Evolutionary conservation across 345 rosid genomes (phyloP).

Genomic region (Passiflora organensis): DNA sequence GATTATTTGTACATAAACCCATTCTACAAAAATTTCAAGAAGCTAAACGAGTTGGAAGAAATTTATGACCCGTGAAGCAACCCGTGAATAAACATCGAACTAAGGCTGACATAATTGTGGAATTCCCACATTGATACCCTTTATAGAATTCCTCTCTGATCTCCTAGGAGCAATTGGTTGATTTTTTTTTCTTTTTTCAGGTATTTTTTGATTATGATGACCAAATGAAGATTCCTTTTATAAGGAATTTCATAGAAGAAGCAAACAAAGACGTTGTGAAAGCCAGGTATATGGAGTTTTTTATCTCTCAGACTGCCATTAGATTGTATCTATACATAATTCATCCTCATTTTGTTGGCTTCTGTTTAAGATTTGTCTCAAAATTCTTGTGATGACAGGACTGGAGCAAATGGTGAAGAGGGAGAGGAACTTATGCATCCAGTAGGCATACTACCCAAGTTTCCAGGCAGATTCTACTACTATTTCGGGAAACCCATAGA

Average conservation of each 20-base stretch:
- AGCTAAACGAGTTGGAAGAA: too few relatives aligned
- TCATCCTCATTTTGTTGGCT: neutral
- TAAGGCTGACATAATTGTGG: too few relatives aligned
- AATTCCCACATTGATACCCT: too few relatives aligned
- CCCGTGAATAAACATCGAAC: too few relatives aligned
- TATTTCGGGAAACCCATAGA: slow-evolving; percentile 50
- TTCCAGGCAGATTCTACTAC: slow-evolving; percentile 47
- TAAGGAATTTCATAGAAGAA: slow-evolving; percentile 23
- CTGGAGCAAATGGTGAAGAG: slow-evolving; percentile 33
- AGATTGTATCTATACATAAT: too few relatives aligned
- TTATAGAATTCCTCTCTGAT: neutral
- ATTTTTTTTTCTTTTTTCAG: slow-evolving; percentile 9
- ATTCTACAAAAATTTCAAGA: too few relatives aligned
- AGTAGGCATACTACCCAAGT: slow-evolving; percentile 35
- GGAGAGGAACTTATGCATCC: slow-evolving; percentile 32
- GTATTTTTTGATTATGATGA: slow-evolving; percentile 43
- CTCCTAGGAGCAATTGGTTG: neutral
- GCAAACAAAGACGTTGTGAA: neutral
- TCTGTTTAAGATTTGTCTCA: neutral
- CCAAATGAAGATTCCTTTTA: slow-evolving; percentile 38
- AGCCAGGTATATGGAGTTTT: slow-evolving; percentile 22
- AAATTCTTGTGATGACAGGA: slow-evolving; percentile 19
- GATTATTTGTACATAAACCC: neutral
- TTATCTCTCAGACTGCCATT: neutral
- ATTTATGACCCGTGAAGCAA: too few relatives aligned